Percentiles rank a stretch among this genome's conserved stretches.
Conservation (phyloP, 2,329 filamentous ascomycete genomes). For the Taxawa tesnikishii region DNA sequence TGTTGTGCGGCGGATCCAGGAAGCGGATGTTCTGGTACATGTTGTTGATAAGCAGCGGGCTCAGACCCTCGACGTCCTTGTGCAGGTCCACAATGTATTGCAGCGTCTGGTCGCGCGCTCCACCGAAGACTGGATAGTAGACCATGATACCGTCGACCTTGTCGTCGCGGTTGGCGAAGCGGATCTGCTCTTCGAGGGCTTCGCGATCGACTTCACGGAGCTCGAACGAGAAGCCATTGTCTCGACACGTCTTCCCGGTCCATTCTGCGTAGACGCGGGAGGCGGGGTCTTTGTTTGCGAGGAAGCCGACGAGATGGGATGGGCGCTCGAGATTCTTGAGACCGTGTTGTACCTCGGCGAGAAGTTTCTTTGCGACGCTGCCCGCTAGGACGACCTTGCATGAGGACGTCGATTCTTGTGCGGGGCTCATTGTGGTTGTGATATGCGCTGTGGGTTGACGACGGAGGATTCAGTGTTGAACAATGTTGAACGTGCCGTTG, state of each 20-base stretch:
- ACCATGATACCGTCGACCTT: conserved; percentile 82
- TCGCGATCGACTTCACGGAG: conserved; percentile 77
- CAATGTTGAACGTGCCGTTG: no score
- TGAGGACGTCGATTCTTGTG: conserved; percentile 24
- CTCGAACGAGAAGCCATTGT: conserved; percentile 85
- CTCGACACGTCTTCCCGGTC: conserved; percentile 90
- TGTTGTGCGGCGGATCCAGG: conserved; percentile 64
- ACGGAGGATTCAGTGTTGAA: no score
- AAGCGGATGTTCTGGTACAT: conserved; percentile 99
- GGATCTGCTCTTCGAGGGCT: conserved; percentile 76
- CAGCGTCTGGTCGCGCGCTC: conserved; percentile 82
- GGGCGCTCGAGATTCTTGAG: conserved; percentile 58
- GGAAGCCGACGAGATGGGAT: conserved; percentile 78
- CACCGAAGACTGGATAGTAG: conserved; percentile 96
- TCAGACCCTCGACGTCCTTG: conserved; percentile 94
- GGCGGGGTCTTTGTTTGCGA: conserved; percentile 84
- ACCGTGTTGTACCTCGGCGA: conserved; percentile 65
- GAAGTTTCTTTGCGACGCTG: conserved; percentile 70
- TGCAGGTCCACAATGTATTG: conserved; percentile 82
- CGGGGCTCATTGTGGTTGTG: conserved; percentile 2
- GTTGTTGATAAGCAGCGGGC: conserved; percentile 91
- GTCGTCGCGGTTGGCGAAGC: conserved; percentile 69
- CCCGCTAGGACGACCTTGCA: conserved; percentile 92
- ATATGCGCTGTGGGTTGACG: not conserved
- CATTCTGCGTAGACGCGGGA: conserved; percentile 91